These are phyloP conservation scores for Dactylis glomerata DNA, from an alignment of 176 grass and related monocot species.

Conservation along the genomic window DNA sequence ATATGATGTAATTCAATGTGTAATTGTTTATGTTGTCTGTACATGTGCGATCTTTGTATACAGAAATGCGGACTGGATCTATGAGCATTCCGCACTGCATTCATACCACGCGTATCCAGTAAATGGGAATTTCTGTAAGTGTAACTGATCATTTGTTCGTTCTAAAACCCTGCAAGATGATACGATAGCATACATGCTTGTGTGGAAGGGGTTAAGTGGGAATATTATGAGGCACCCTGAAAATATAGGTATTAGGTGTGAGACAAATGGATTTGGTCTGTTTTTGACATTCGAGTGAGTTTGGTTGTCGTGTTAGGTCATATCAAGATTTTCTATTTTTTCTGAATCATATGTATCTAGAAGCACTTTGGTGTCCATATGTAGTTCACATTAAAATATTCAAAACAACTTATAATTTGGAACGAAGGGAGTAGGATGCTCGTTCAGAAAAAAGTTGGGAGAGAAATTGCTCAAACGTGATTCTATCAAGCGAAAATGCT, in stretches of 20 bases:
- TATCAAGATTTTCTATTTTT: too few relatives aligned
- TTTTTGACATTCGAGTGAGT: too few relatives aligned
- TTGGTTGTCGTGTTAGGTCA: too few relatives aligned
- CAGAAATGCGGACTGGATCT: background rate
- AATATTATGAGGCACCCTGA: too few relatives aligned
- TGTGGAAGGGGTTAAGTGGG: background rate
- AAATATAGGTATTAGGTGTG: too few relatives aligned
- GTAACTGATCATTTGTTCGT: background rate
- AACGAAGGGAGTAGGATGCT: too few relatives aligned
- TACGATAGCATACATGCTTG: background rate
- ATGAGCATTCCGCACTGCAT: slow-evolving; percentile 20
- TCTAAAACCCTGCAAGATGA: background rate
- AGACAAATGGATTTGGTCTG: too few relatives aligned
- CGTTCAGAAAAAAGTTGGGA: background rate
- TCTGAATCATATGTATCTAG: too few relatives aligned
- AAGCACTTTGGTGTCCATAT: too few relatives aligned
- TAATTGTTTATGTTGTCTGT: slow-evolving; percentile 12
- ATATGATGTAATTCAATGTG: slow-evolving; percentile 24
- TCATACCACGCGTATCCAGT: background rate
- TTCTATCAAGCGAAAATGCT: background rate
- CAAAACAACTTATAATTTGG: too few relatives aligned
- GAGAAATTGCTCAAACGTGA: background rate
- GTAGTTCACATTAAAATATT: too few relatives aligned
- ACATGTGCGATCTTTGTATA: slow-evolving; percentile 9
- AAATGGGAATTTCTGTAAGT: slow-evolving; percentile 9